Percentiles rank a stretch among this genome's conserved stretches.
Evolutionary conservation across 495 filamentous ascomycete species (phyloP).

Genomic region (Daldinia caldariorum): DNA sequence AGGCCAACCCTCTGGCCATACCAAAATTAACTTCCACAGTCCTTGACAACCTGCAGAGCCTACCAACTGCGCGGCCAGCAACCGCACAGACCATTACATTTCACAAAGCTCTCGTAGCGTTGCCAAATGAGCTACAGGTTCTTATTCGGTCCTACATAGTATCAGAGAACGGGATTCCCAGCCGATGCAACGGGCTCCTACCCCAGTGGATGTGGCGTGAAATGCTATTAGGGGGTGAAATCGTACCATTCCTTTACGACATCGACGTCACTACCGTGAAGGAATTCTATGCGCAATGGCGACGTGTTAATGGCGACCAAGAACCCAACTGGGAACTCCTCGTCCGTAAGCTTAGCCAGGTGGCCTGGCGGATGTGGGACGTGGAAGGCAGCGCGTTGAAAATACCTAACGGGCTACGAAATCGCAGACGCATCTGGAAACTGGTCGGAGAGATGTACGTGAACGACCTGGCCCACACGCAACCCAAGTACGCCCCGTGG

Average conservation of each 20-base stretch:
- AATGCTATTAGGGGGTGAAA: conserved; percentile 11
- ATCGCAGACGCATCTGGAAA: conserved; percentile 21
- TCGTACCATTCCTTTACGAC: conserved; percentile 20
- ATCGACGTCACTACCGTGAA: conserved; percentile 5
- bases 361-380: conserved; percentile 31
- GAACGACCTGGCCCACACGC: too few relatives aligned
- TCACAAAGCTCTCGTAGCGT: conserved; percentile 7
- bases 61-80: background rate
- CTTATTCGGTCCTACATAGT: conserved; percentile 22
- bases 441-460: conserved; percentile 19
- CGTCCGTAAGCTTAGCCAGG: conserved; percentile 27
- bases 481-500: too few relatives aligned
- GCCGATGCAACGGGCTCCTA: conserved; percentile 10
- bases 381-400: conserved; percentile 27
- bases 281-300: conserved; percentile 19
- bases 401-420: conserved; percentile 26
- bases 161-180: conserved; percentile 18
- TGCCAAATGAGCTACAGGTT: conserved; percentile 16
- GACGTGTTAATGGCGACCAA: background rate
- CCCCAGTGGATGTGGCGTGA: conserved; percentile 34
- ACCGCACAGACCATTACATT: conserved; percentile 4
- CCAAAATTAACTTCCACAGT: conserved; percentile 17
- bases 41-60: conserved; percentile 16
- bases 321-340: conserved; percentile 39
- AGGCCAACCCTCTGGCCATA: conserved; percentile 9